Evolutionary conservation across 2,329 filamentous ascomycete genomes (phyloP), one percentile per base, ranked within the genome.

Genomic region (Coniochaeta sp.): DNA sequence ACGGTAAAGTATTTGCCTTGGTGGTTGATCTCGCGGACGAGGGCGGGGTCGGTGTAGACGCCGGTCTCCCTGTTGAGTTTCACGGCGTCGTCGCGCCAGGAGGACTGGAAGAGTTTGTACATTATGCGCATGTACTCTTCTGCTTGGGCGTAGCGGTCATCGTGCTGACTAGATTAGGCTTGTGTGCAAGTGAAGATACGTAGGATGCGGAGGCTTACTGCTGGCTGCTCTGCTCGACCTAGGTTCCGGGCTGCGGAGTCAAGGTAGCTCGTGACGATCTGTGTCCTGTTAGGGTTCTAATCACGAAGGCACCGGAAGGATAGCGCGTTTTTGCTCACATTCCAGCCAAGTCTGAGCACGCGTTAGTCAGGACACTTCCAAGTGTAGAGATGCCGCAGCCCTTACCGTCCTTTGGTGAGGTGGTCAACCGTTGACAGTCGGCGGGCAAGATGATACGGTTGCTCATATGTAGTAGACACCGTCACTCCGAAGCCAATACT

Each of bases 401-500:
- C 38, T n/a, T 57, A 61, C 60, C 86, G 76, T n/a, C 86, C 86
- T 56, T 82, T 82, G 0, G 84, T 84, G 11, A 89, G 72, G 68
- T 89, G 87, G 66, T 90, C 87, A 0, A 89, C 76, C 0, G 87
- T 89, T 4, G 82, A 85, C 12, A 89, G 72, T n/a, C 86, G 74
- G 19, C 87, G 73, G 0, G 87, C 87, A 16, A 89, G 74, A 64
- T 88, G 82, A 66, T 88, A 89, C 0, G 87, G 87, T 67, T 86
- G 81, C 68, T 89, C 87, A 63, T 89, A 90, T 0, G 85, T 88
- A 0, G 87, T 89, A 1, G 83, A 82, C 0, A 86, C 80, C 0
- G 87, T 89, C 1, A 89, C 83, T 0, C 87, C 87, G 62, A 90
- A 89, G 0, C 81, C 84, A n/a, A 90, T 80, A 61, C 78, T 88